Conservation (phyloP, 768 basidiomycete species). For the Serendipita vermifera region DNA sequence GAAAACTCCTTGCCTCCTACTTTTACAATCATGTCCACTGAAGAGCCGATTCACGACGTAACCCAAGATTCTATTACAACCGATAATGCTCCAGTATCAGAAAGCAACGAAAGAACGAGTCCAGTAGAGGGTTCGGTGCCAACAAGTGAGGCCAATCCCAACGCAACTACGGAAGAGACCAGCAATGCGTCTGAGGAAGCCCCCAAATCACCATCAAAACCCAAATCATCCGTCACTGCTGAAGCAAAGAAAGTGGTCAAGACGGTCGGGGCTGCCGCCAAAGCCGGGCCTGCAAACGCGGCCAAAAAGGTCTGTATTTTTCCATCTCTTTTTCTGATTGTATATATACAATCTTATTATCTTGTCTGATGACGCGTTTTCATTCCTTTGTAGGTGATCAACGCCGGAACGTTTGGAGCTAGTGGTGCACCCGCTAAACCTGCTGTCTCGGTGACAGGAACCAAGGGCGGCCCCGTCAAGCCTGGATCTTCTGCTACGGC, state of each 20-base stretch:
- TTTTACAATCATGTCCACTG: constrained; percentile 3
- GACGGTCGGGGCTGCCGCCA: neutral
- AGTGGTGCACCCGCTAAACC: constrained; percentile 25
- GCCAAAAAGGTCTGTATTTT: constrained; percentile 52
- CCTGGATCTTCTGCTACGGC: constrained; percentile 13
- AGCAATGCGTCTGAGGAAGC: constrained; percentile 16
- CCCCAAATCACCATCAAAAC: constrained; percentile 19
- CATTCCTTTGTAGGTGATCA: constrained; percentile 39
- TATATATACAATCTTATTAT: constrained; percentile 17
- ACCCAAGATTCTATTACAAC: constrained; percentile 1
- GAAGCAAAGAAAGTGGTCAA: neutral
- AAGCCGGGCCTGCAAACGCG: neutral
- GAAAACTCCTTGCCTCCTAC: no score
- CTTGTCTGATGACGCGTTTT: constrained; percentile 17
- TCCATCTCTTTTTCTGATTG: constrained; percentile 10
- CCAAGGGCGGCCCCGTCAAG: constrained; percentile 21
- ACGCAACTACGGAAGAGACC: constrained; percentile 14
- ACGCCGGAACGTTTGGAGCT: constrained; percentile 51
- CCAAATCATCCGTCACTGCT: neutral
- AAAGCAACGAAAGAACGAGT: constrained; percentile 7
- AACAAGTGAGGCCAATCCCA: constrained; percentile 15
- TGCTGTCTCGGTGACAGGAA: constrained; percentile 5
- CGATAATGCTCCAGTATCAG: neutral
- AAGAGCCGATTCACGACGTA: constrained; percentile 3
- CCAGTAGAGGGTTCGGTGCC: neutral